Evolutionary conservation across 179 eudicot species (phyloP).

Genomic region (Beta corolliflora): DNA sequence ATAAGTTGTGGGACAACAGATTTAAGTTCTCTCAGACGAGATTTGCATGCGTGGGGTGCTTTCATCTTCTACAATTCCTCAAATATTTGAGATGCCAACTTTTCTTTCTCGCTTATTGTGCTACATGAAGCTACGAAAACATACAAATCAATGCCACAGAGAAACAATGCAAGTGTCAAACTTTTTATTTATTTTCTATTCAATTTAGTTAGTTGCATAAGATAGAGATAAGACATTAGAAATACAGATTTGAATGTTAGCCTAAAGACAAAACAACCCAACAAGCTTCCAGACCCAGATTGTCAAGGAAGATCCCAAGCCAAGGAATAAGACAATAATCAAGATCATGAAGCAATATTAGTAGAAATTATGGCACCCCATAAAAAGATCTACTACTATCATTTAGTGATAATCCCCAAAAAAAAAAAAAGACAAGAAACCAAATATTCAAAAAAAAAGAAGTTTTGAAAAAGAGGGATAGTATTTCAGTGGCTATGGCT

Average conservation of each 20-base stretch:
- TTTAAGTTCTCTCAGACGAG: too few species aligned
- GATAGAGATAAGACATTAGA: conserved; percentile 27
- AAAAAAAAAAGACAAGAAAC: too few species aligned
- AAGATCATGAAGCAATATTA: conserved; percentile 5
- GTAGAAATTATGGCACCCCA: not conserved
- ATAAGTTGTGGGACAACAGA: too few species aligned
- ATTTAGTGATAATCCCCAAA: not conserved
- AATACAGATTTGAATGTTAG: conserved; percentile 1
- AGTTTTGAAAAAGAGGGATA: not conserved
- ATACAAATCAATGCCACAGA: not conserved
- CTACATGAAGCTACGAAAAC: not conserved
- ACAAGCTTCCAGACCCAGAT: conserved; percentile 14
- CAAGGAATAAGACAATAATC: conserved; percentile 29
- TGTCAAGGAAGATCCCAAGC: conserved; percentile 23
- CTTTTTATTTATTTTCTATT: not conserved
- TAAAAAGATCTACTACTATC: not conserved
- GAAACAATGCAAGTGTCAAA: not conserved
- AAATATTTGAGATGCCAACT: too few species aligned
- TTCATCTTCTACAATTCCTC: too few species aligned
- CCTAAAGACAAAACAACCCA: conserved; percentile 12
- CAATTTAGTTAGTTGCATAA: not conserved
- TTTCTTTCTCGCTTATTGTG: too few species aligned
- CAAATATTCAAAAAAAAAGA: too few species aligned
- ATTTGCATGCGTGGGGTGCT: too few species aligned
- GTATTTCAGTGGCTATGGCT: not conserved